Base-by-base conservation (phyloP, 495 filamentous ascomycete genomes). In the Jackrogersella minutella region DNA sequence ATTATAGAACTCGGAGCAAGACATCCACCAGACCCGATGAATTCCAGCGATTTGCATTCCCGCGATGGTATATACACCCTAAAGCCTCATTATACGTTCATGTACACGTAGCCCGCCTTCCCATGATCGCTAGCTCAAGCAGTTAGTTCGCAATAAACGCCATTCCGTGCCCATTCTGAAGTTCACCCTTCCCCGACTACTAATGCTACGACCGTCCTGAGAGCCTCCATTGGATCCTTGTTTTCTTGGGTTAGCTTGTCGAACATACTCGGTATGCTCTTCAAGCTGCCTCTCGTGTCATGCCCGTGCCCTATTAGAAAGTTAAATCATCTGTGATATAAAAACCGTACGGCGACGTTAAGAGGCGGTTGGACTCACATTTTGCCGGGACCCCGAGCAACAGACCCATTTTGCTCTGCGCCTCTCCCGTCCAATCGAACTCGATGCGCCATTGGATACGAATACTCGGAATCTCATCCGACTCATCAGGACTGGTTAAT, bases 361-460 rank as follows among this genome's bases (percentile, higher is more conserved):
- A 34, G 31, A 19, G 9, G 13, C n/a, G 30, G 4, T 6, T 37
- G 26, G 36, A 80, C 82, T 78, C 73, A 85, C 86, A 88, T 46
- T 77, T 83, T 44, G 73, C 74, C 28, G 85, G 85, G 16, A 81
- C 61, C 9, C 78, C 75, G 2, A 82, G 78, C 58, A 78, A 58
- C 24, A 82, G 78, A 2, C 73, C 66, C 22, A 89, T 70, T 46
- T 73, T 74, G 58, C 80, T 85, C 71, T 82, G 78, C 4, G 85
- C 85, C 70, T 89, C 85, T 4, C 87, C 87, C 0, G 84, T 86
- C 85, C 85, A 88, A 68, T 88, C 86, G 72, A 89, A 87, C 10
- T 74, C 69, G 36, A 88, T 84, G 28, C 68, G 71, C 87, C 87
- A 89, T 71, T 76, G 73, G 13, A 86, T 72, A n/a, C 82, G 76